Evolutionary conservation across 2,329 filamentous ascomycete genomes (phyloP).

Genomic region (Diaporthe ilicicola): DNA sequence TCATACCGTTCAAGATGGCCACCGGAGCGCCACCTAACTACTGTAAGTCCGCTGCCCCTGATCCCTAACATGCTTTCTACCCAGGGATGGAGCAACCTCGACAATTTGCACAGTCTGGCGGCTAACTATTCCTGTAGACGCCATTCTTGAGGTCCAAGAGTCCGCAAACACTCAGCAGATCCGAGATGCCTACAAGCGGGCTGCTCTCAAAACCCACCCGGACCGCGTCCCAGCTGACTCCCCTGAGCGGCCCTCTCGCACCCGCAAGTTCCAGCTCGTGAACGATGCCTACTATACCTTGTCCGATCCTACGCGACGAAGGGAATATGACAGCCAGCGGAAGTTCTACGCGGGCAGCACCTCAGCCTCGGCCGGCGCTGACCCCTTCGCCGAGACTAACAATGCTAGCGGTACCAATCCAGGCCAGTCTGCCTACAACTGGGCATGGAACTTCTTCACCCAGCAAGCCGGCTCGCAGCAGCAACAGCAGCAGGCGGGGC

Average conservation of each 20-base stretch:
- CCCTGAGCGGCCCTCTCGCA: constrained; percentile 82
- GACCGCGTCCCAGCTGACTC: constrained; percentile 87
- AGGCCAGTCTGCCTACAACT: constrained; percentile 69
- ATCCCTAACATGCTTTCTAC: not conserved
- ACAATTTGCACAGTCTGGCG: not conserved
- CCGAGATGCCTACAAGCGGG: constrained; percentile 94
- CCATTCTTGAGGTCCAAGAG: constrained; percentile 75
- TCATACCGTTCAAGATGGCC: constrained; percentile 39
- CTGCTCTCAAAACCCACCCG: constrained; percentile 90
- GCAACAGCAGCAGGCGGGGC: constrained; percentile 41
- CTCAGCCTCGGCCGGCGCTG: constrained; percentile 50
- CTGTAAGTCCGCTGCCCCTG: constrained; percentile 52
- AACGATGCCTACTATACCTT: constrained; percentile 63
- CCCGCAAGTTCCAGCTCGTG: constrained; percentile 64
- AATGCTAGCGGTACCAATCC: constrained; percentile 49
- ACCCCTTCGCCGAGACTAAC: constrained; percentile 58
- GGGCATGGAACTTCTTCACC: constrained; percentile 75
- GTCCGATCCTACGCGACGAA: constrained; percentile 78
- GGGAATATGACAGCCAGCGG: constrained; percentile 84
- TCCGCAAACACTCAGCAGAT: constrained; percentile 84
- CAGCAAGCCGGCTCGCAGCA: constrained; percentile 38
- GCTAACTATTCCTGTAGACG: constrained; percentile 61
- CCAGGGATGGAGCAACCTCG: not conserved
- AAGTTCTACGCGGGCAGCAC: constrained; percentile 61
- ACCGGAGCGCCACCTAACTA: constrained; percentile 62